Conservation (phyloP, 2,329 filamentous ascomycete genomes). For the Xylaria sp. region DNA sequence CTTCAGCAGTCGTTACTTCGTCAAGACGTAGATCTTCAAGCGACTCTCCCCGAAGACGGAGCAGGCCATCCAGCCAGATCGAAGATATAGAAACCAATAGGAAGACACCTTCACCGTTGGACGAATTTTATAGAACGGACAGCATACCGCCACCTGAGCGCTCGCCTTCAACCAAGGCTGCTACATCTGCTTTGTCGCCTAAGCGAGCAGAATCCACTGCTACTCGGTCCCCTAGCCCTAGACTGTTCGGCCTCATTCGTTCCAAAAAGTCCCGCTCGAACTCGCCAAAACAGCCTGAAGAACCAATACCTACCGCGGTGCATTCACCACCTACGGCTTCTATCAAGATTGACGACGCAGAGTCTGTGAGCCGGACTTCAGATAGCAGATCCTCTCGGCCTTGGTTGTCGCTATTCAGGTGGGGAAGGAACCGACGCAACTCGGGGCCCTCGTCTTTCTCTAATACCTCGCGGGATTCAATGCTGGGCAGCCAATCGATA, state of each 20-base stretch:
- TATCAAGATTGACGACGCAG: constrained; percentile 58
- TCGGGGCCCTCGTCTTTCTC: constrained; percentile 81
- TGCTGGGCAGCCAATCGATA: constrained; percentile 60
- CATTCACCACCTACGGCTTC: constrained; percentile 49
- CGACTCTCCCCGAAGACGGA: constrained; percentile 50
- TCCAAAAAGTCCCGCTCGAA: constrained; percentile 61
- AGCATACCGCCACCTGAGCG: constrained; percentile 54
- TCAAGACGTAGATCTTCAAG: constrained; percentile 61
- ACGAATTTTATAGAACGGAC: constrained; percentile 61
- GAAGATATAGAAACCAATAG: constrained; percentile 37
- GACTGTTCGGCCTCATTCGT: constrained; percentile 53
- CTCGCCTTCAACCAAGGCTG: constrained; percentile 31
- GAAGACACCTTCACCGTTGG: constrained; percentile 50
- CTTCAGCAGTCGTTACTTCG: constrained; percentile 65
- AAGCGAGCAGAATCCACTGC: constrained; percentile 32
- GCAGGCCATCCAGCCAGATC: constrained; percentile 37
- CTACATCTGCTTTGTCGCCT: constrained; percentile 20
- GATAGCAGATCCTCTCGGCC: constrained; percentile 63
- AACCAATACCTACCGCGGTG: constrained; percentile 48
- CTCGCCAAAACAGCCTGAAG: constrained; percentile 57
- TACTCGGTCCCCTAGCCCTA: constrained; percentile 48
- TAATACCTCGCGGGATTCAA: constrained; percentile 90
- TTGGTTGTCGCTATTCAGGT: constrained; percentile 81
- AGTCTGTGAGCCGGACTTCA: constrained; percentile 63
- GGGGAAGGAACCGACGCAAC: constrained; percentile 67